phyloP scores from a whole-genome alignment of 2,329 filamentous ascomycete species.

The Beauveria varroae region DNA sequence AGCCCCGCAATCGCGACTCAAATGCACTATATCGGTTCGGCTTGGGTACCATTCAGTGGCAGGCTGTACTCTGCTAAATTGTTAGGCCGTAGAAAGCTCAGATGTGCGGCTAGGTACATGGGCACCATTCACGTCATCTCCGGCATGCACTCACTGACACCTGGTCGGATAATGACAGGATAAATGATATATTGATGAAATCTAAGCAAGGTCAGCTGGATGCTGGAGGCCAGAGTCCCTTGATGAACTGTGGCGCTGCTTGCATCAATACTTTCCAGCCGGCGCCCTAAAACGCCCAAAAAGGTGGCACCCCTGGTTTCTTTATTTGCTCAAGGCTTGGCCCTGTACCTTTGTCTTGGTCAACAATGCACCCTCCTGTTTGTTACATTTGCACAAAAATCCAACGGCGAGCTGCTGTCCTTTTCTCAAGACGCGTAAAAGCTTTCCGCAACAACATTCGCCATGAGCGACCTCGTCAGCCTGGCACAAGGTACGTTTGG shows the following conservation, averaged over 20 bases:
- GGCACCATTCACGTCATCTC: too few relatives aligned
- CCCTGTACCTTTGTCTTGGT: not conserved
- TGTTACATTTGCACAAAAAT: not conserved
- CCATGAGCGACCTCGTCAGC: constrained; percentile 3
- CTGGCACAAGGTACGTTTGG: constrained; percentile 7
- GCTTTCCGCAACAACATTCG: not conserved
- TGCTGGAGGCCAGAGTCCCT: too few relatives aligned
- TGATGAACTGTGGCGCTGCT: not conserved
- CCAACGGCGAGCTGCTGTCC: not conserved
- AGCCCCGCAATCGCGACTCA: not conserved
- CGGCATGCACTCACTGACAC: too few relatives aligned
- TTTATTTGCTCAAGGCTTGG: constrained; percentile 7
- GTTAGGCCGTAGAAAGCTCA: too few relatives aligned
- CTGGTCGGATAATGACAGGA: too few relatives aligned
- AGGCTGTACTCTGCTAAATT: too few relatives aligned
- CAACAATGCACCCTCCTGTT: not conserved
- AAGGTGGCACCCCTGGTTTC: constrained; percentile 9
- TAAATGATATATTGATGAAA: too few relatives aligned
- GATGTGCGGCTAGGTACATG: too few relatives aligned
- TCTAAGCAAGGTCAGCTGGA: too few relatives aligned
- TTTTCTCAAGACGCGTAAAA: not conserved
- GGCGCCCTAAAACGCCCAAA: not conserved
- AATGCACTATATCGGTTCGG: not conserved
- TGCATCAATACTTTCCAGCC: not conserved
- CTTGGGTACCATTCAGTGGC: too few relatives aligned